These are phyloP conservation scores for Nannizziopsis arthrosporioides DNA, from an alignment of 2,329 filamentous ascomycete species.

Conservation along the genomic window DNA sequence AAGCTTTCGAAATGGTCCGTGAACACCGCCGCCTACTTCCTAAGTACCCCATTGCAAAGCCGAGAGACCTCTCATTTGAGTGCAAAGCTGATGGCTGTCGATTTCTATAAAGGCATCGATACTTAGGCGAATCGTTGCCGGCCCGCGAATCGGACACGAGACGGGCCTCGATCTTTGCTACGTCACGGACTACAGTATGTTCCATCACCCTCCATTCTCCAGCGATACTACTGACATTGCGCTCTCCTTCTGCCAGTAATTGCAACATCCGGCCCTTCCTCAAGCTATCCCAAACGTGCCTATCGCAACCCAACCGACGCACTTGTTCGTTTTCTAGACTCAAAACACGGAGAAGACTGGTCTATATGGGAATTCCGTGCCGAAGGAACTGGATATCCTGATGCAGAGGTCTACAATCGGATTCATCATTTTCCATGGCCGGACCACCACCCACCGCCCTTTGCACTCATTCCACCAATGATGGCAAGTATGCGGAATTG, in stretches of 20 bases:
- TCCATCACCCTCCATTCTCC: conserved; percentile 16
- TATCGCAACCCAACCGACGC: conserved; percentile 88
- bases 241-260: conserved; percentile 35
- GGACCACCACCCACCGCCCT: conserved; percentile 93
- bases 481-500: conserved; percentile 89
- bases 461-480: conserved; percentile 74
- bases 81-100: neutral
- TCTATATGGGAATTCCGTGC: conserved; percentile 96
- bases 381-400: conserved; percentile 90
- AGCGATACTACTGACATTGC: neutral
- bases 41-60: neutral
- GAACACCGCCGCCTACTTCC: neutral
- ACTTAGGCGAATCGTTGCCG: conserved; percentile 81
- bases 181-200: conserved; percentile 61
- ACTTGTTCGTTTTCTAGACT: conserved; percentile 77
- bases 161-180: conserved; percentile 90
- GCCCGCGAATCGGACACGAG: conserved; percentile 75
- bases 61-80: neutral
- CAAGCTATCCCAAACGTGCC: conserved; percentile 77
- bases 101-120: conserved; percentile 55
- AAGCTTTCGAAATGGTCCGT: neutral
- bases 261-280: conserved; percentile 74
- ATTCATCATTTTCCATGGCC: conserved; percentile 92
- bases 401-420: conserved; percentile 72
- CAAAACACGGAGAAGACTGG: conserved; percentile 74